Percentiles rank a stretch among this genome's conserved stretches.
Evolutionary conservation across 441 rosid species (phyloP).

Genomic region (Breynia disticha): DNA sequence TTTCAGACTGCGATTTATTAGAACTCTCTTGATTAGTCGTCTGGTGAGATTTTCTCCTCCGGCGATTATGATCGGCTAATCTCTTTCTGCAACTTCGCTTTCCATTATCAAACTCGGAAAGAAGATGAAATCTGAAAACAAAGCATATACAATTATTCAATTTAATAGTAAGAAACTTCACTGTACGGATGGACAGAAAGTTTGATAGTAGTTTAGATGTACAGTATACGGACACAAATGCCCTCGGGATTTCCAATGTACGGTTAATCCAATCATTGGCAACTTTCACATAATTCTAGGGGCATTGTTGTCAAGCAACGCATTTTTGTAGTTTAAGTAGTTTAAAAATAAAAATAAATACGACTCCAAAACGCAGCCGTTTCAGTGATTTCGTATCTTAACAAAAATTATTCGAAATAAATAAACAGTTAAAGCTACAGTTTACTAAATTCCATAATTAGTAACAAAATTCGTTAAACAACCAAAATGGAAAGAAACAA

Average conservation of each 20-base stretch:
- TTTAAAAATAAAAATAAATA: neutral
- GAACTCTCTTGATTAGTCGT: constrained; percentile 22
- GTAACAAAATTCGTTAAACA: too few relatives aligned
- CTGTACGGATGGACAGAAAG: too few relatives aligned
- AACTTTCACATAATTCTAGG: constrained; percentile 10
- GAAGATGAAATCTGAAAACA: constrained; percentile 66
- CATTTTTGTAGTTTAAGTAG: neutral
- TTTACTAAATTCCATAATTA: too few relatives aligned
- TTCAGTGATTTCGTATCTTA: constrained; percentile 12
- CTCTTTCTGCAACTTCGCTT: constrained; percentile 95
- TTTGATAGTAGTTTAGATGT: neutral
- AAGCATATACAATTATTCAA: too few relatives aligned
- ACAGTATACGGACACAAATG: constrained; percentile 24
- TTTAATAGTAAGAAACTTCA: too few relatives aligned
- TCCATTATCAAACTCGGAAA: constrained; percentile 85
- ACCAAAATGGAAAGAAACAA: constrained; percentile 1
- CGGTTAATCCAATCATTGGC: constrained; percentile 26
- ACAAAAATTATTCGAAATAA: too few relatives aligned
- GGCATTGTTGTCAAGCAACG: constrained; percentile 15
- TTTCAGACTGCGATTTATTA: constrained; percentile 30
- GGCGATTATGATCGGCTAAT: constrained; percentile 88
- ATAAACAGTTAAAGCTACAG: too few relatives aligned
- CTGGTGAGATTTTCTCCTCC: constrained; percentile 72
- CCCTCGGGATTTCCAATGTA: constrained; percentile 34
- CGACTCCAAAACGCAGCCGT: constrained; percentile 9